phyloP scores from a whole-genome alignment of 2,329 filamentous ascomycete genomes.

The Xylariaceae sp. region DNA sequence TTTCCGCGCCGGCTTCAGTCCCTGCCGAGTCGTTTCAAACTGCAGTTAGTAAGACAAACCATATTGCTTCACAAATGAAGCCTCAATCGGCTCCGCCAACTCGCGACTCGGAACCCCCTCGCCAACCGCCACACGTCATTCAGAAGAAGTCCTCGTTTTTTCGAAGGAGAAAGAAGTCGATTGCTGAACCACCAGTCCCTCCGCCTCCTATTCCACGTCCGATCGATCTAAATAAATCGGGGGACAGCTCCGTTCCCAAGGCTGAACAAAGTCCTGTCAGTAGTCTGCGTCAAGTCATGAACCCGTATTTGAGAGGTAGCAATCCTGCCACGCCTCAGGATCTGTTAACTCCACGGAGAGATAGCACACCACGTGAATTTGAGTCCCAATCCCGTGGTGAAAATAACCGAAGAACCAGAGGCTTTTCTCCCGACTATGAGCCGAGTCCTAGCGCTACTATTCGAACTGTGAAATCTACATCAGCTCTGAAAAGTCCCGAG shows the following conservation, averaged over 20 bases:
- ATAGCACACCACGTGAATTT: conserved; percentile 33
- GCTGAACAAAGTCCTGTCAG: conserved; percentile 69
- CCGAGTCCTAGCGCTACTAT: conserved; percentile 75
- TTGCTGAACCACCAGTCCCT: conserved; percentile 71
- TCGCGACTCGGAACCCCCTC: conserved; percentile 54
- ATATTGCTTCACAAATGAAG: conserved; percentile 56
- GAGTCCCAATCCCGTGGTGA: conserved; percentile 37
- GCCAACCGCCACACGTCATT: conserved; percentile 55
- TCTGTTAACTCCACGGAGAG: conserved; percentile 28
- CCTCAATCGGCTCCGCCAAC: conserved; percentile 54
- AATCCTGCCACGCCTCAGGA: conserved; percentile 26
- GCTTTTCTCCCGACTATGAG: conserved; percentile 78
- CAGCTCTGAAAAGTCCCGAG: conserved; percentile 41
- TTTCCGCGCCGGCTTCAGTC: conserved; percentile 42
- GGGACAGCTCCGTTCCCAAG: conserved; percentile 40
- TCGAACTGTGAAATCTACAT: conserved; percentile 61
- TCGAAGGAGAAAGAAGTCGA: conserved; percentile 87
- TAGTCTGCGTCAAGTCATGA: conserved; percentile 86
- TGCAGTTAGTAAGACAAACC: conserved; percentile 48
- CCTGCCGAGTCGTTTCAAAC: conserved; percentile 47
- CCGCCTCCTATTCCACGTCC: conserved; percentile 46
- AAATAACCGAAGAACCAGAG: conserved; percentile 51
- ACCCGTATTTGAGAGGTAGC: conserved; percentile 68
- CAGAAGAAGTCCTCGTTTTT: conserved; percentile 98
- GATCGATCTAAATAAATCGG: conserved; percentile 31